Evolutionary conservation across 2,329 filamentous ascomycete species (phyloP), one percentile per base, ranked within the genome.

Genomic region (Microcyclospora tardicrescens): DNA sequence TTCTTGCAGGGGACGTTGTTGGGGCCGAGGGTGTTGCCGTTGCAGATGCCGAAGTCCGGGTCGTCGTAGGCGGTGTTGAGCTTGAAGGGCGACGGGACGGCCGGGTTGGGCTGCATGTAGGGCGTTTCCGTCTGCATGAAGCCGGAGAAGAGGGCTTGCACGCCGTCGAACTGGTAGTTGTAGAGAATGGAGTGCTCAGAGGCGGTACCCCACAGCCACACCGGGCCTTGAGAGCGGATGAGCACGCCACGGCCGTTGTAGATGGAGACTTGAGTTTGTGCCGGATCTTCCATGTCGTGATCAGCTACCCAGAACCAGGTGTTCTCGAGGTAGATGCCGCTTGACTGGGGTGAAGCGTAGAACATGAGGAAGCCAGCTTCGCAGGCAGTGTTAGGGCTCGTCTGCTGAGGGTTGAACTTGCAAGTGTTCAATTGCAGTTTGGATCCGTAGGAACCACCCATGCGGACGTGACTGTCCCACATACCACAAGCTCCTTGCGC

Each of bases 381-480:
- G 41, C 59, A 62, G 10, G 85, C 85, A 58, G 84, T 93, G 73
- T 81, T 94, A 54, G 94, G 77, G 57, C 80, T 79, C 59, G 84
- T 79, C 84, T 84, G 93, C n/a, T 41, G 34, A 71, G 77, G 65
- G 93, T 93, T 32, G 48, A 38, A 45, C 34, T 35, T 38, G 37
- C 44, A 43, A 59, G 63, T 78, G 59, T 84, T 72, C 13, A 79
- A 81, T 62, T 93, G 84, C n/a, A 96, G 73, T 47, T 83, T 64
- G 19, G 87, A 93, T 43, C 89, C 89, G 4, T 82, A 79, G 39
- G 80, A 79, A 33, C 91, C 91, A 52, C 86, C 89, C 51, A 98
- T 75, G 55, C 91, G 84, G 65, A 91, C 81, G 68, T 98, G 91
- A n/a, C 87, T 79, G 54, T 98, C 91, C 84, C 87, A 98, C 63